Conservation (phyloP, 2,329 filamentous ascomycete genomes). For the Sporothrix dimorphospora region DNA sequence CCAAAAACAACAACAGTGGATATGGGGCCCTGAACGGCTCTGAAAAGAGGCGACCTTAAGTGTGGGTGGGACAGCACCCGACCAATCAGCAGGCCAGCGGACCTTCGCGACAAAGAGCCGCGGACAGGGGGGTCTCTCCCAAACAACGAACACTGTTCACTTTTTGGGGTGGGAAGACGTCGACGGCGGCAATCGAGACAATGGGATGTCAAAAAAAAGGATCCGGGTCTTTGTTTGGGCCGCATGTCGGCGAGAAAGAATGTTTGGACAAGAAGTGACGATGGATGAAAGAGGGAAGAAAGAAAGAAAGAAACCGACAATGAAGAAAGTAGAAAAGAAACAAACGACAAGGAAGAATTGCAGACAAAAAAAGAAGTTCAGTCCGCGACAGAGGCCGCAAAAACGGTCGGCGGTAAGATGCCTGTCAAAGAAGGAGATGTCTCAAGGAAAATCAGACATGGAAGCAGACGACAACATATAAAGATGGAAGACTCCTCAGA, state of each 20-base stretch:
- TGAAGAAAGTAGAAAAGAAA: neutral
- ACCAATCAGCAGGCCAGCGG: slow-evolving; percentile 4
- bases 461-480: slow-evolving; percentile 11
- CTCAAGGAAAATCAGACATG: neutral
- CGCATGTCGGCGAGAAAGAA: neutral
- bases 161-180: neutral
- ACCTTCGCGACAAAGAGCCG: slow-evolving; percentile 6
- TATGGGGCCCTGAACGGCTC: neutral
- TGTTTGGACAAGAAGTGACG: slow-evolving; percentile 18
- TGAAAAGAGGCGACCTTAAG: neutral
- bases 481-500: neutral
- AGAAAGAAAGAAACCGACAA: neutral
- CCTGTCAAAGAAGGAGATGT: neutral
- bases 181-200: slow-evolving; percentile 23
- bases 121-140: neutral
- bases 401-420: slow-evolving; percentile 19
- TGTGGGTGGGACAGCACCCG: neutral
- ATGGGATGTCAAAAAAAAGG: neutral
- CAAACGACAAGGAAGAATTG: neutral
- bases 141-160: neutral
- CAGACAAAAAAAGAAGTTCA: too few relatives aligned
- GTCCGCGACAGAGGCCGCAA: neutral
- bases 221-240: slow-evolving; percentile 23
- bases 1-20: neutral
- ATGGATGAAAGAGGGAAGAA: neutral